These are phyloP conservation scores for Colletotrichum coccodes DNA, from an alignment of 2,329 filamentous ascomycete species.

Conservation along the genomic window DNA sequence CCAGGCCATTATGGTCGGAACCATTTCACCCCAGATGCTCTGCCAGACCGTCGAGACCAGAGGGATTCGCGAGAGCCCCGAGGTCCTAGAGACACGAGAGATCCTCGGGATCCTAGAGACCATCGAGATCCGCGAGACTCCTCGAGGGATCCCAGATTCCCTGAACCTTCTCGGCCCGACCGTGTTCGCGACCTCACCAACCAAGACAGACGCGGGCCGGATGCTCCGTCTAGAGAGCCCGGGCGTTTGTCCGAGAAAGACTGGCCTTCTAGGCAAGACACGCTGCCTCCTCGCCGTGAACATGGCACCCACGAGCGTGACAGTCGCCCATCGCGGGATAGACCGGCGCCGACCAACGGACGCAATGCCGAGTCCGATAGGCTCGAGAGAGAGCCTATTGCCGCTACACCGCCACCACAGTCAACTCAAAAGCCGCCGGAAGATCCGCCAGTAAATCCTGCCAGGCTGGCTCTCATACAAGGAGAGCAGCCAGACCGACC, in stretches of 20 bases:
- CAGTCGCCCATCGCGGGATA: constrained; percentile 43
- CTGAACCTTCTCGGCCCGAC: constrained; percentile 52
- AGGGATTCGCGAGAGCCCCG: constrained; percentile 45
- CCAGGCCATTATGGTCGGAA: constrained; percentile 58
- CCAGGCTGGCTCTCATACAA: constrained; percentile 61
- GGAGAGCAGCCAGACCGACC: constrained; percentile 40
- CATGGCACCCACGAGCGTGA: constrained; percentile 52
- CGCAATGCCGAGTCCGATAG: constrained; percentile 40
- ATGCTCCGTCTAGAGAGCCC: constrained; percentile 47
- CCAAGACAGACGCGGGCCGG: constrained; percentile 54
- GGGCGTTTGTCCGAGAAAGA: constrained; percentile 51
- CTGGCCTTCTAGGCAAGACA: constrained; percentile 41
- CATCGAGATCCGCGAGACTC: constrained; percentile 44
- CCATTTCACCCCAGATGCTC: constrained; percentile 46
- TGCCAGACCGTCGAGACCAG: constrained; percentile 35
- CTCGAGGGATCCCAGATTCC: constrained; percentile 46
- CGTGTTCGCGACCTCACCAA: constrained; percentile 53
- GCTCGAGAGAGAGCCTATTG: constrained; percentile 37
- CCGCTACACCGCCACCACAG: constrained; percentile 36
- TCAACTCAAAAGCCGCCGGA: constrained; percentile 42
- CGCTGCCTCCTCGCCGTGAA: constrained; percentile 48
- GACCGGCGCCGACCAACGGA: constrained; percentile 39
- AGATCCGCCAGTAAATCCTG: constrained; percentile 65
- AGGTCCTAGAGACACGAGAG: constrained; percentile 42
- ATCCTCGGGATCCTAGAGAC: constrained; percentile 35